A percentile compares a stretch with the other conserved stretches of the same genome.
Conservation (phyloP, 108 stramenopile genomes). For the Skeletonema tropicum region DNA sequence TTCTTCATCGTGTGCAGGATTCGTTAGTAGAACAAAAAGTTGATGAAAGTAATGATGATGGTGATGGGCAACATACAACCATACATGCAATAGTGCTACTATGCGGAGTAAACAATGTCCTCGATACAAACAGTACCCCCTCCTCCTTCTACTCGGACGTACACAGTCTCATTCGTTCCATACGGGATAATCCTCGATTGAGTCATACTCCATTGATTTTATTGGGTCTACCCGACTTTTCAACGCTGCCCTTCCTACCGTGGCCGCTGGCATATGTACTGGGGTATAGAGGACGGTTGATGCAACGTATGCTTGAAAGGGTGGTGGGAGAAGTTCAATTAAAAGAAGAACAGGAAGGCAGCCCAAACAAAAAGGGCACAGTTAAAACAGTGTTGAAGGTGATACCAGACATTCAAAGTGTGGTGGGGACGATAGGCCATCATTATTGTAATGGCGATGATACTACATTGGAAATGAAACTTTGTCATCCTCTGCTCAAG, state of each 20-base stretch:
- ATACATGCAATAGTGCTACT: conserved; percentile 27
- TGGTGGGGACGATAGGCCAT: conserved; percentile 17
- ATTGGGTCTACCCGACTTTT: conserved; percentile 31
- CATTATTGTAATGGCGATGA: background rate
- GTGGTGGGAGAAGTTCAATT: conserved; percentile 14
- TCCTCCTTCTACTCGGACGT: conserved; percentile 22
- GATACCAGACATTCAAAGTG: conserved; percentile 20
- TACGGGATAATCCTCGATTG: conserved; percentile 8
- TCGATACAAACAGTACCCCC: conserved; percentile 11
- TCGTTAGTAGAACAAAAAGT: too few relatives aligned
- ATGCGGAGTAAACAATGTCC: conserved; percentile 33
- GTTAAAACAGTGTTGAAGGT: background rate
- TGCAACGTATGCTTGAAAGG: conserved; percentile 13
- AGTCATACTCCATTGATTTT: conserved; percentile 22
- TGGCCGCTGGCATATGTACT: conserved; percentile 26
- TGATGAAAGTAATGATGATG: background rate
- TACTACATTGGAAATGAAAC: conserved; percentile 1
- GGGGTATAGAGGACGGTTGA: conserved; percentile 15
- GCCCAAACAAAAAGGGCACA: background rate
- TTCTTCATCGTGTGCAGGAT: conserved; percentile 7
- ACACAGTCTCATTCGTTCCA: conserved; percentile 4
- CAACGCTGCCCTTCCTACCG: conserved; percentile 27
- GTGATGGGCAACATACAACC: background rate
- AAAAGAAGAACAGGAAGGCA: conserved; percentile 9
- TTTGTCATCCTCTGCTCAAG: conserved; percentile 29